Base-by-base conservation (phyloP, 176 grass and related monocot species). In the Bolboschoenus planiculmis region DNA sequence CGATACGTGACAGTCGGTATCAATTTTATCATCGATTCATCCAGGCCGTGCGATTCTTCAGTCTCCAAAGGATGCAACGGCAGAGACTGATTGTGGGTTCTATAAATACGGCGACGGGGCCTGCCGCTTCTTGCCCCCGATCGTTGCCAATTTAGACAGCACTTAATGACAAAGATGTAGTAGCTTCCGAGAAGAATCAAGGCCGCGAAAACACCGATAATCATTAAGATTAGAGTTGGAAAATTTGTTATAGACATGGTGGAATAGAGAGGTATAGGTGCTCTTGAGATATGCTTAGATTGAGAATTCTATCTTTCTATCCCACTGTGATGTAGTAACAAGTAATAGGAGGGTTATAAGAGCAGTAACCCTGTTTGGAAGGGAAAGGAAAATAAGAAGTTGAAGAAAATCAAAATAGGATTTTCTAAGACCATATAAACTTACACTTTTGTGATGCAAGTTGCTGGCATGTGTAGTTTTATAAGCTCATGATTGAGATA, bases 111-210 rank as follows among this genome's bases (percentile, higher is more conserved):
- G 7, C 35, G 78, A 11, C 91, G 86, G 13, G 84, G 10, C 57
- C 78, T 33, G 47, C 10, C 33, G 2, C 8, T 26, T 33, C 7
- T 83, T 4, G 26, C 35, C 18, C 10, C 44, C 1, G 85, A 59
- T 34, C 56, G 63, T 66, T 89, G 81, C 87, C 85, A 91, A 58
- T 73, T 91, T 84, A 95, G 86, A 83, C 90, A 93, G 87, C 92
- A 98, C 10, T 85, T 85, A 79, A 93, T 88, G 77, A 93, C 86
- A 18, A 98, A 86, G 86, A 98, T 48, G 82, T 95, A 98, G 87
- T 98, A 98, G 86, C 85, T 84, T 80, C 94, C 87, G 67, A 98
- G 90, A 60, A 98, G 82, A 60, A 92, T 31, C 50, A 83, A 80
- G 75, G 84, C 82, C 57, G 76, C 70, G 44, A 99, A 86, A 86